Evolutionary conservation across 768 basidiomycete genomes (phyloP).

Genomic region (Termitomyces sp.): DNA sequence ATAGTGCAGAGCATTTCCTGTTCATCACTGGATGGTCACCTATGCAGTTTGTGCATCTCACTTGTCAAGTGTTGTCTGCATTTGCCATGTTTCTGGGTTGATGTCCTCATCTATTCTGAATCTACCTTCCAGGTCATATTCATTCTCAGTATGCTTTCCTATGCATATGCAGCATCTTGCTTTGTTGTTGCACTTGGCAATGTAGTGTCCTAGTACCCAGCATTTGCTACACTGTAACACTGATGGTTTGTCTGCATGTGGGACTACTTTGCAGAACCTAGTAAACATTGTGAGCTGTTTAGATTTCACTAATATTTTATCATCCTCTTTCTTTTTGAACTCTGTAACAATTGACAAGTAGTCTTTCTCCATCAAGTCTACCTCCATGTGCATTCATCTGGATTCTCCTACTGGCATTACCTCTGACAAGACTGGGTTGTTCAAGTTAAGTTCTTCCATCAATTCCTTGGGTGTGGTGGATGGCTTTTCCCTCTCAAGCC

Average conservation of each 20-base stretch:
- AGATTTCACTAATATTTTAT: neutral
- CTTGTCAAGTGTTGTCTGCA: neutral
- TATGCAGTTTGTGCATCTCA: neutral
- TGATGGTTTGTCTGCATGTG: too few species aligned
- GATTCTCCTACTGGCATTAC: neutral
- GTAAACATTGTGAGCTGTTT: neutral
- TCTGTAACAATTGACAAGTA: too few species aligned
- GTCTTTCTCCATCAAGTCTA: too few species aligned
- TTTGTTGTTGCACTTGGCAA: neutral
- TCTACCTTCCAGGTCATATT: neutral
- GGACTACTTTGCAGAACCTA: neutral
- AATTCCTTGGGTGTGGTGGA: too few species aligned
- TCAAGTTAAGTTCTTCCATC: too few species aligned
- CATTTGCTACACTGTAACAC: conserved; percentile 4
- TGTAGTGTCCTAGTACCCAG: conserved; percentile 4
- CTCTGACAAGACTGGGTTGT: neutral
- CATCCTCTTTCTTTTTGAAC: too few species aligned
- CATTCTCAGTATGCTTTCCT: neutral
- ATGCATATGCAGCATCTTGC: conserved; percentile 1
- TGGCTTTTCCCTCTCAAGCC: too few species aligned
- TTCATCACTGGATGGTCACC: neutral
- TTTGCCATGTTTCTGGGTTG: neutral
- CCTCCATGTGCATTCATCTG: too few species aligned
- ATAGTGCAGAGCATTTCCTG: neutral
- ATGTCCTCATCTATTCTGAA: neutral